Conservation (phyloP, 768 basidiomycete species). For the Termitomyces sp. region DNA sequence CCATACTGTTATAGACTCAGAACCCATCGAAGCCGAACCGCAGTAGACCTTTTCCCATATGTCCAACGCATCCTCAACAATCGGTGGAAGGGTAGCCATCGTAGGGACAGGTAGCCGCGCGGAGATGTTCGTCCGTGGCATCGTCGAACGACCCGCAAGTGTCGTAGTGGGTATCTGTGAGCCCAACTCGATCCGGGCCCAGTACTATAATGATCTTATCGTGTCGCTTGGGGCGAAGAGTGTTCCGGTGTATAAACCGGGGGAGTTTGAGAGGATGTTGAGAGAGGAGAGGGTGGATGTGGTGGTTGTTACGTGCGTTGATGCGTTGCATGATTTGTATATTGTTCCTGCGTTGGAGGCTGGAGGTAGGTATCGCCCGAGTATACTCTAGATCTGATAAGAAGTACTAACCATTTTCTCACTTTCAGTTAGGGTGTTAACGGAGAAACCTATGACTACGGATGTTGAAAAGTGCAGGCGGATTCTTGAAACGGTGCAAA, state of each 20-base stretch:
- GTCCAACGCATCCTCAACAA: conserved; percentile 18
- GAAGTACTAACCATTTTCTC: neutral
- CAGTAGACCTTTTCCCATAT: conserved; percentile 5
- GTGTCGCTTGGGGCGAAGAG: conserved; percentile 30
- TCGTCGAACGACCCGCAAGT: conserved; percentile 38
- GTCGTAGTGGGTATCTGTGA: conserved; percentile 45
- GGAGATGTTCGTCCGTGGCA: conserved; percentile 44
- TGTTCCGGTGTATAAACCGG: conserved; percentile 37
- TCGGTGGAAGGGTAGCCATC: conserved; percentile 36
- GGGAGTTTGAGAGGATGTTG: conserved; percentile 42
- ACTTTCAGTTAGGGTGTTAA: conserved; percentile 38
- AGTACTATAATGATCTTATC: conserved; percentile 41
- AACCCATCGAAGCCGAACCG: neutral
- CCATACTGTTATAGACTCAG: neutral
- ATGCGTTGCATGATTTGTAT: conserved; percentile 44
- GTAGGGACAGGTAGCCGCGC: conserved; percentile 40
- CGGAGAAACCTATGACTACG: conserved; percentile 56
- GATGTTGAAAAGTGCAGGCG: conserved; percentile 42
- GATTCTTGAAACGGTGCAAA: conserved; percentile 41
- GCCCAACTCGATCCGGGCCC: conserved; percentile 41
- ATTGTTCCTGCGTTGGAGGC: conserved; percentile 41
- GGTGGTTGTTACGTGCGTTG: conserved; percentile 47
- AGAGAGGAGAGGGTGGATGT: conserved; percentile 40
- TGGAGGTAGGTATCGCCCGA: conserved; percentile 27
- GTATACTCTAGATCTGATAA: neutral